Conservation (phyloP, 2,329 filamentous ascomycete genomes). For the Scedosporium minutisporum region DNA sequence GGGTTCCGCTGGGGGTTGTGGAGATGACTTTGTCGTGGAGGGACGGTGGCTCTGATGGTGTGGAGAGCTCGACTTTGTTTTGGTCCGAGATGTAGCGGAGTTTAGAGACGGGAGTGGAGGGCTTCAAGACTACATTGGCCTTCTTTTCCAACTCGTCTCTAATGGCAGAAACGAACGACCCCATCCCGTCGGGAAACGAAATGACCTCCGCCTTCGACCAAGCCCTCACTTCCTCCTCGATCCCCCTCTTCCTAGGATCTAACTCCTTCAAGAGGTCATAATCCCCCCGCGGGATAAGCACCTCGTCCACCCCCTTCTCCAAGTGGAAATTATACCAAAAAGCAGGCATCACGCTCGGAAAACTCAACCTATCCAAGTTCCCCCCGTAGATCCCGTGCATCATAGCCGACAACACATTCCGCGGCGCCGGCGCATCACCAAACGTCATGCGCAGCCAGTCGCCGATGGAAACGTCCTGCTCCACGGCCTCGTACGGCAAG, state of each 20-base stretch:
- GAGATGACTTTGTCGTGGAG: constrained; percentile 52
- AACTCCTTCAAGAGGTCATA: constrained; percentile 18
- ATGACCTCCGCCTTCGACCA: constrained; percentile 13
- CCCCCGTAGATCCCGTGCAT: constrained; percentile 90
- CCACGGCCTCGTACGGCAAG: constrained; percentile 16
- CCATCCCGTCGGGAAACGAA: constrained; percentile 50
- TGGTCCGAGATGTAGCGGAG: constrained; percentile 29
- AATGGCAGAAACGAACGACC: constrained; percentile 48
- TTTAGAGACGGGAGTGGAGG: constrained; percentile 34
- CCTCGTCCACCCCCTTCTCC: constrained; percentile 7
- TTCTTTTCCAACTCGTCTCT: constrained; percentile 37
- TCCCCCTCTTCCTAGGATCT: constrained; percentile 19
- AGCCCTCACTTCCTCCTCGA: constrained; percentile 9
- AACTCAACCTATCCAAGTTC: constrained; percentile 72
- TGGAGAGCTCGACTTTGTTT: constrained; percentile 23
- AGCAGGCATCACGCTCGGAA: constrained; percentile 44
- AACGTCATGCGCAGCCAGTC: constrained; percentile 23
- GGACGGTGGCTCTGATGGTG: background rate
- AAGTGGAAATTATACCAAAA: constrained; percentile 25
- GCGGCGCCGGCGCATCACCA: constrained; percentile 39
- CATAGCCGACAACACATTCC: constrained; percentile 63
- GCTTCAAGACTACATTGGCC: constrained; percentile 51
- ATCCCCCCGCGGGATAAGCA: constrained; percentile 21
- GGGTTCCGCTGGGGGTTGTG: constrained; percentile 46
- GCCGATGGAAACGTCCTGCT: constrained; percentile 23